phyloP scores from a whole-genome alignment of 1,284 basidiomycete genomes.

The Xerocomus minutiporus region DNA sequence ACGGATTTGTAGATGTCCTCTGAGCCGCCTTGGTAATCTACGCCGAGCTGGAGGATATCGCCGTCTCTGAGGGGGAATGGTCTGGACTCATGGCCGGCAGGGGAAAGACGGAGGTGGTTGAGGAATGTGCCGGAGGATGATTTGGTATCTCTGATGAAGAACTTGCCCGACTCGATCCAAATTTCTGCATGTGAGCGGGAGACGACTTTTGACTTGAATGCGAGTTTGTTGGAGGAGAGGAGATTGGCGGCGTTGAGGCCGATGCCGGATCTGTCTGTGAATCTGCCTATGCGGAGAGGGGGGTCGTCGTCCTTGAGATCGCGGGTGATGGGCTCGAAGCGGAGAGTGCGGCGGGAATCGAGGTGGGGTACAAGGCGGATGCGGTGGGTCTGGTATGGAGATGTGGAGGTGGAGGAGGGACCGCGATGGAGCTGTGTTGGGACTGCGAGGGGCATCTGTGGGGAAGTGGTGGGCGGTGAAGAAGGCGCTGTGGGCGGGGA shows the following conservation, averaged over 20 bases:
- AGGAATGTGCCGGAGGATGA: constrained; percentile 91
- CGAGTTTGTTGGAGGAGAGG: constrained; percentile 76
- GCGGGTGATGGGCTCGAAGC: constrained; percentile 89
- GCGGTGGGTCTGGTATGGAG: constrained; percentile 40
- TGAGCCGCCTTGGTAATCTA: constrained; percentile 96
- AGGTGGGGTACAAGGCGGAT: constrained; percentile 92
- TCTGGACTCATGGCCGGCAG: constrained; percentile 78
- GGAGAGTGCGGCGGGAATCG: constrained; percentile 83
- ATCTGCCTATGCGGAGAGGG: constrained; percentile 83
- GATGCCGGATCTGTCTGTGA: constrained; percentile 79
- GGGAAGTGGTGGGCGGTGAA: constrained; percentile 5
- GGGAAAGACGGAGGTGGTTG: constrained; percentile 87
- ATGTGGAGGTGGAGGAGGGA: constrained; percentile 19
- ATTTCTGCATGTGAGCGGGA: constrained; percentile 93
- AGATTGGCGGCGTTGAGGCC: constrained; percentile 67
- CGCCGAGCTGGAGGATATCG: constrained; percentile 92
- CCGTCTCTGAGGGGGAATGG: constrained; percentile 87
- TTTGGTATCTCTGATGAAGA: constrained; percentile 90
- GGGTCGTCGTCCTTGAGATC: constrained; percentile 70
- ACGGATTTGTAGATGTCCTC: constrained; percentile 98
- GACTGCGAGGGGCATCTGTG: constrained; percentile 22
- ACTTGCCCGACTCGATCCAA: constrained; percentile 69
- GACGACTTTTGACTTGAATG: constrained; percentile 96
- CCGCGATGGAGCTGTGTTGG: constrained; percentile 25
- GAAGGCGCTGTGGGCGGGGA: constrained; percentile 16